Evolutionary conservation across 2,329 filamentous ascomycete species (phyloP).

Genomic region (Amylocarpus encephaloides): DNA sequence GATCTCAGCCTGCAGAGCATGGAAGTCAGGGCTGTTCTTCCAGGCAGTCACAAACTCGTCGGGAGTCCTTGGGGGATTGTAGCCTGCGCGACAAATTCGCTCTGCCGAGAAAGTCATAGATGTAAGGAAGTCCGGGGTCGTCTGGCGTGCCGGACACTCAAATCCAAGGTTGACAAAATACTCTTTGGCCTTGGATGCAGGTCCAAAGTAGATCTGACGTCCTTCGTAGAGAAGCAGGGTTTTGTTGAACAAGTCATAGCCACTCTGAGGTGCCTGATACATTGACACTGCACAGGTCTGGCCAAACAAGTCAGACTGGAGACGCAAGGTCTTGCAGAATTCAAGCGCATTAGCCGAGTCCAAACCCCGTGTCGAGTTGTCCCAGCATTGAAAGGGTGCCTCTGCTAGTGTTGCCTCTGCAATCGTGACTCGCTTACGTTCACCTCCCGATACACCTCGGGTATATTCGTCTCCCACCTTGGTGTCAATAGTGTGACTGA

Average conservation of each 20-base stretch:
- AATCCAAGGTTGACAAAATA: constrained; percentile 68
- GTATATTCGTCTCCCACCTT: constrained; percentile 69
- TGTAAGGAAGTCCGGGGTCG: constrained; percentile 61
- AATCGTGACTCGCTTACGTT: constrained; percentile 71
- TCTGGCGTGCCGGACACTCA: constrained; percentile 53
- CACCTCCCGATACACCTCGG: constrained; percentile 58
- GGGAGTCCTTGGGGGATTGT: constrained; percentile 47
- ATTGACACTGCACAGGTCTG: constrained; percentile 60
- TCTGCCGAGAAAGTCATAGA: constrained; percentile 60
- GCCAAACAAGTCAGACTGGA: constrained; percentile 56
- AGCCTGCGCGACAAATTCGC: constrained; percentile 48
- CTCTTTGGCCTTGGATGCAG: constrained; percentile 51
- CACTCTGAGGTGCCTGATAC: constrained; percentile 58
- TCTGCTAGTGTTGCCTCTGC: constrained; percentile 59
- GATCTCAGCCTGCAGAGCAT: constrained; percentile 39
- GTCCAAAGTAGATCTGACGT: constrained; percentile 66
- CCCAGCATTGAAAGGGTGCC: constrained; percentile 64
- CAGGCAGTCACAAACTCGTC: constrained; percentile 47
- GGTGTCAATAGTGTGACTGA: constrained; percentile 63
- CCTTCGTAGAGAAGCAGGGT: constrained; percentile 59
- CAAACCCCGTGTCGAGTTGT: constrained; percentile 55
- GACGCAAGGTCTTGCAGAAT: constrained; percentile 60
- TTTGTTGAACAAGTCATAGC: constrained; percentile 61
- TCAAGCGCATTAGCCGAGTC: constrained; percentile 68
- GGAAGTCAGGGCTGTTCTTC: constrained; percentile 37